phyloP scores from a whole-genome alignment of 2,329 filamentous ascomycete species.

The Rutstroemia sydowiana region DNA sequence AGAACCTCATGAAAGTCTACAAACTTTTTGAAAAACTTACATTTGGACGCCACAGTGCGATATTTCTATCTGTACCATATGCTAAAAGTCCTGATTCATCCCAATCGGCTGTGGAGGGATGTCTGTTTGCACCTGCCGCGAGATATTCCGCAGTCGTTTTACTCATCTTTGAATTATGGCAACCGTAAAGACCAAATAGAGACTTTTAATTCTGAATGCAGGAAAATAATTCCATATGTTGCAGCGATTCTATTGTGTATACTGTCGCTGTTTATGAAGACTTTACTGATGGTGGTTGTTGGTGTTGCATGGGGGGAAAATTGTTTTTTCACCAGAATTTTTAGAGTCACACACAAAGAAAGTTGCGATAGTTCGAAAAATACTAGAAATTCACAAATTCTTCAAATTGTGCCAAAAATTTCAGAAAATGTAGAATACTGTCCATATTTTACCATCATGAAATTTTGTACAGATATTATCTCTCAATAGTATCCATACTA shows the following conservation, averaged over 20 bases:
- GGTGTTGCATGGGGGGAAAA: not conserved
- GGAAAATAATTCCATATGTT: not conserved
- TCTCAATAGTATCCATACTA: not conserved
- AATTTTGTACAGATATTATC: not conserved
- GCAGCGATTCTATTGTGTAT: not conserved
- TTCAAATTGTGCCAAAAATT: no score
- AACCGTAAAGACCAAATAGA: not conserved
- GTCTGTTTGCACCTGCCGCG: constrained; percentile 77
- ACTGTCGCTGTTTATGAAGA: not conserved
- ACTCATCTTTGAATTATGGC: constrained; percentile 17
- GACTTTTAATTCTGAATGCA: not conserved
- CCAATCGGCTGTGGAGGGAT: constrained; percentile 89
- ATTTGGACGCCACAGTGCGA: constrained; percentile 79
- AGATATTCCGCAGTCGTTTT: constrained; percentile 25
- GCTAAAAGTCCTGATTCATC: constrained; percentile 66
- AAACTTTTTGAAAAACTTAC: constrained; percentile 42
- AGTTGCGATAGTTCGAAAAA: not conserved
- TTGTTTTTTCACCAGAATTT: constrained; percentile 8
- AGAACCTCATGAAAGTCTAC: not conserved
- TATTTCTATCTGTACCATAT: constrained; percentile 81
- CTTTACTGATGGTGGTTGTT: not conserved
- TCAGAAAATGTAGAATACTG: no score
- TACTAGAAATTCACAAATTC: not conserved
- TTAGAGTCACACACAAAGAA: not conserved
- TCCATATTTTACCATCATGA: not conserved